Evolutionary conservation across 768 basidiomycete genomes (phyloP).

Genomic region (Candolleomyces eurysporus): DNA sequence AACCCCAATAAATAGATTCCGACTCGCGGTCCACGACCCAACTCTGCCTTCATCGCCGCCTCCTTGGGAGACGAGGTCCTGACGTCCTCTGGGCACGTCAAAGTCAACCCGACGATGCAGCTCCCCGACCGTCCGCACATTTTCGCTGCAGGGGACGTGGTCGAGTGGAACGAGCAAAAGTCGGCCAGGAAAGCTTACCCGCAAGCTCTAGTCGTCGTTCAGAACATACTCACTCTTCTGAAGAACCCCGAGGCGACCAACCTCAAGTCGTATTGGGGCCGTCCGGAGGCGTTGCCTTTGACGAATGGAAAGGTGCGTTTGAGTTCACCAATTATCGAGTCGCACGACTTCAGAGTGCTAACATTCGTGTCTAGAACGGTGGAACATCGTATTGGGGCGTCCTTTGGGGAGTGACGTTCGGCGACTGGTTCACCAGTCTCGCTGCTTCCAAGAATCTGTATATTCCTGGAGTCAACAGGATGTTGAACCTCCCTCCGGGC

Average conservation of each 20-base stretch:
- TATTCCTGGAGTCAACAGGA: not conserved
- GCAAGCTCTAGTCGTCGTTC: constrained; percentile 13
- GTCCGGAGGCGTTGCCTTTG: constrained; percentile 10
- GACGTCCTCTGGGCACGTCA: constrained; percentile 35
- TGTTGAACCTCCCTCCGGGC: not conserved
- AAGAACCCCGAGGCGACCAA: constrained; percentile 17
- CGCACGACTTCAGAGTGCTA: not conserved
- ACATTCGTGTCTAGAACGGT: constrained; percentile 7
- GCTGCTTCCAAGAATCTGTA: constrained; percentile 11
- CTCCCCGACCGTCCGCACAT: constrained; percentile 16
- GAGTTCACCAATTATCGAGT: not conserved
- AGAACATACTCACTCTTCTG: constrained; percentile 17
- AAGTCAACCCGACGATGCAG: constrained; percentile 41
- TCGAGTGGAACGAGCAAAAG: constrained; percentile 21
- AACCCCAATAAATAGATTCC: constrained; percentile 19
- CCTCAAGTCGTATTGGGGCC: constrained; percentile 11
- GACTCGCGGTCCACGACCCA: constrained; percentile 34
- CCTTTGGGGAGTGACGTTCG: constrained; percentile 15
- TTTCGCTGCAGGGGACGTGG: constrained; percentile 21
- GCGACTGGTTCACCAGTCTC: constrained; percentile 13
- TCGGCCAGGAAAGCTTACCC: constrained; percentile 15
- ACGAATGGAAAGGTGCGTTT: constrained; percentile 22
- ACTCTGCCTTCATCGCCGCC: constrained; percentile 44
- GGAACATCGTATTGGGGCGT: constrained; percentile 12
- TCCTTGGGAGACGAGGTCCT: constrained; percentile 35